Conservation (phyloP, 306 rosid genomes). For the Lotus japonicus region DNA sequence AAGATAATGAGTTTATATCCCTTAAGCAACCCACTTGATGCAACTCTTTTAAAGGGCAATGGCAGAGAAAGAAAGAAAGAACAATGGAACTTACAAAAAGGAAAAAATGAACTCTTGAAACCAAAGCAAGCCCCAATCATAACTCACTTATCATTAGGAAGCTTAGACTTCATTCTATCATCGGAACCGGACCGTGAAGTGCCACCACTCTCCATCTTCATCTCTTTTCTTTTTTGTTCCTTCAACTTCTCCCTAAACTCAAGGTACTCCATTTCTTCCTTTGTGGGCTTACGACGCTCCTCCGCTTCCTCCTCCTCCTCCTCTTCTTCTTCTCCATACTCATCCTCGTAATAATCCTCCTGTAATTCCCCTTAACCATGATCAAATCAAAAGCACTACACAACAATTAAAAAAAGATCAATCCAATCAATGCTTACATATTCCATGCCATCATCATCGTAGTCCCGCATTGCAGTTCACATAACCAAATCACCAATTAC, state of each 20-base stretch:
- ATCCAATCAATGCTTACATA: conserved; percentile 39
- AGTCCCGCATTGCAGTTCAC: conserved; percentile 46
- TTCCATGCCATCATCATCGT: conserved; percentile 17
- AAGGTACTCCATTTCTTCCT: conserved; percentile 63
- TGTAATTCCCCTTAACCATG: background rate
- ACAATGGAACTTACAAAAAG: conserved; percentile 13
- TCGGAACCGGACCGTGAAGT: conserved; percentile 25
- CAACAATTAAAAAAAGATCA: background rate
- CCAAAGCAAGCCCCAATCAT: too few relatives aligned
- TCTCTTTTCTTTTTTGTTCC: conserved; percentile 50
- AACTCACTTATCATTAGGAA: conserved; percentile 84
- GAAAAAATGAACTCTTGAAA: conserved; percentile 18
- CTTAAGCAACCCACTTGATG: background rate
- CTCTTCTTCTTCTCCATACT: conserved; percentile 31
- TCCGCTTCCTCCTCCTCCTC: conserved; percentile 39
- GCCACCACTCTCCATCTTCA: conserved; percentile 40
- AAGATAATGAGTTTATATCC: background rate
- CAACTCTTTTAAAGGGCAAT: too few relatives aligned
- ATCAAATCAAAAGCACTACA: background rate
- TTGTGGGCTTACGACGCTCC: conserved; percentile 46
- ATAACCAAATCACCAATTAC: conserved; percentile 1
- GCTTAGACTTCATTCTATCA: conserved; percentile 42
- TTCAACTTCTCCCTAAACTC: conserved; percentile 63
- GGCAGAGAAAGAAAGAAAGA: conserved; percentile 8
- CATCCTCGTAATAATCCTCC: conserved; percentile 41